Evolutionary conservation across 805 yeast genomes (phyloP), one percentile per base, ranked within the genome.

Genomic region (Millerozyma miso): DNA sequence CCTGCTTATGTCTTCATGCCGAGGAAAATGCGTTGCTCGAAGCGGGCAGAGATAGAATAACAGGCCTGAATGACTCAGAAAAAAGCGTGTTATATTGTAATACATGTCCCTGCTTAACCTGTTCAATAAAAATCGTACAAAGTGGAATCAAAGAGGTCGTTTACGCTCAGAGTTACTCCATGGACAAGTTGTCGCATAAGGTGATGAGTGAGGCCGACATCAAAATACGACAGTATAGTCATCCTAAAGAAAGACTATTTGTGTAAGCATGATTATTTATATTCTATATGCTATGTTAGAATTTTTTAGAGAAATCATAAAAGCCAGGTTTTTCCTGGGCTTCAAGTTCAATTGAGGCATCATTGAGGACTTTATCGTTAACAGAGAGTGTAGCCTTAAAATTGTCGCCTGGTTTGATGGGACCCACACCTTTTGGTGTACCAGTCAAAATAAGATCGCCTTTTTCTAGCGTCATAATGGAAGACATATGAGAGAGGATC

Each of bases 381-480:
- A 73, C 76, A 20, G 61, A 64, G 48, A 88, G 63, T 49, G 77
- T 75, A 4, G 95, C 95, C 37, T 73, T 71, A 19, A 93, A 69
- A 19, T 61, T 57, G 59, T 93, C 98, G 7, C 97, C 98, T 0
- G 95, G 86, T 4, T 62, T 62, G 29, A 90, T 67, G 19, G 76
- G 68, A 6, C 98, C 97, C n/a, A 93, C 99, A 14, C 99, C 99
- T 62, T 89, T 88, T 37, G 99, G 99, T 1, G 99, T 93, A 14
- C 99, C 99, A 1, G 99, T 93, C 40, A 93, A 72, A 45, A 93
- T 81, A 48, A 93, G 74, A 58, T 93, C 99, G 23, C 97, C 97
- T 41, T 87, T 82, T 54, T 90, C 81, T 44, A 93, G 71, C 3
- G 97, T 88, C 91, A 91, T 91, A 54, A 88, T 81, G n/a, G 81